Evolutionary conservation across 768 basidiomycete genomes (phyloP), one percentile per base, ranked within the genome.

Genomic region (Leucosporidium creatinivorum): DNA sequence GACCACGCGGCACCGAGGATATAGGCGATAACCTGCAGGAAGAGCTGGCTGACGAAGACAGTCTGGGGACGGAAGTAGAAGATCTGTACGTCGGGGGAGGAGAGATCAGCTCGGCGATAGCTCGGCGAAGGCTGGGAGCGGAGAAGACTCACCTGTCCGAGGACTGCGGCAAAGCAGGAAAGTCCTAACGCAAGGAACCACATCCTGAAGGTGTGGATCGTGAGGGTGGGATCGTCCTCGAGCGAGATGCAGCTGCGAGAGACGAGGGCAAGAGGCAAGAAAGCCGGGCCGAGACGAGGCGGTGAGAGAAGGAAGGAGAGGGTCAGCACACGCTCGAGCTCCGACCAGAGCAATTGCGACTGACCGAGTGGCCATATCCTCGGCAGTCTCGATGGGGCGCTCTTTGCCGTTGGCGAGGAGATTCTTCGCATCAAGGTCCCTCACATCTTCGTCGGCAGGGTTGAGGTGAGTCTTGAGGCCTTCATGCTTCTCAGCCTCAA

Each of bases 1-100:
- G 59, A 48, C 73, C 72, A 75, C 12, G 68, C 57, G 28, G 72
- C 63, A 7, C 57, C 57, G 55, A 77, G 67, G 69, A 76, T 71
- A 64, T 69, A 76, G 33, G 76, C 73, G 61, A 78, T 72, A 50
- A 78, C 74, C 44, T 77, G 67, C 5, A 78, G 72, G 76, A 78
- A 78, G 25, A 76, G 74, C 49, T 74, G 71, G 12, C 74, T 75
- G 60, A 76, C 77, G 58, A 61, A 69, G 60, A 72, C 67, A 36
- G 76, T 74, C 54, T 75, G 75, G 3, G 76, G 77, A 50, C 77
- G 75, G 73, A 78, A 77, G 68, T 84, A 85, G 82, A 83, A 75
- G 54, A 79, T 13, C 79, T 79, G 52, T 79, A 31, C 73, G n/a
- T n/a, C n/a, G 75, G 61, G n/a, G 13, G 51, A 8, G 2, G 4